These are phyloP conservation scores for Clavariopsis aquatica DNA, from an alignment of 495 filamentous ascomycete species.

Conservation along the genomic window DNA sequence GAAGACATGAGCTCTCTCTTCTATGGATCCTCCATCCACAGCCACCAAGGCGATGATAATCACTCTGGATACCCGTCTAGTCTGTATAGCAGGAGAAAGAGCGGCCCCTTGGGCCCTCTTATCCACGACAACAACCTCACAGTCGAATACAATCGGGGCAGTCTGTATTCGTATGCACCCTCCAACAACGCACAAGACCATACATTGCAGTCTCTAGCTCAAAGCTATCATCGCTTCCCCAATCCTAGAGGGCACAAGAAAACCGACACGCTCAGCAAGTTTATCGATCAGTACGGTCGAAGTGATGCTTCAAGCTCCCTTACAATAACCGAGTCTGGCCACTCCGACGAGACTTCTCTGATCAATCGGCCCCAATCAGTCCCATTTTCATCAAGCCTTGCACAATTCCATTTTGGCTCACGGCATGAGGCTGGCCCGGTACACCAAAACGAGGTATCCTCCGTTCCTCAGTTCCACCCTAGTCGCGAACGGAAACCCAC, in stretches of 20 bases:
- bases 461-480: not conserved
- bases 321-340: not conserved
- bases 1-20: conserved; percentile 32
- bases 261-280: conserved; percentile 36
- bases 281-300: conserved; percentile 31
- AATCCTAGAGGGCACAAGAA: conserved; percentile 10
- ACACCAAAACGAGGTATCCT: not conserved
- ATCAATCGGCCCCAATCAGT: not conserved
- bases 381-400: conserved; percentile 20
- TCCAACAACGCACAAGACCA: conserved; percentile 17
- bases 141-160: conserved; percentile 6
- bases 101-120: conserved; percentile 17
- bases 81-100: conserved; percentile 9
- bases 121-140: not conserved
- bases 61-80: conserved; percentile 15
- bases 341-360: not conserved
- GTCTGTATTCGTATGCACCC: conserved; percentile 5
- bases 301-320: not conserved
- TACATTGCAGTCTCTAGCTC: conserved; percentile 7
- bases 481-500: not conserved
- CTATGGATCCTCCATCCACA: conserved; percentile 26
- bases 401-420: conserved; percentile 34
- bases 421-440: not conserved
- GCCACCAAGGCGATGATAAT: conserved; percentile 18
- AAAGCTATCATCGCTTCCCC: conserved; percentile 21